Conservation (phyloP, 2,329 filamentous ascomycete species). For the Camptophora hylomeconis region DNA sequence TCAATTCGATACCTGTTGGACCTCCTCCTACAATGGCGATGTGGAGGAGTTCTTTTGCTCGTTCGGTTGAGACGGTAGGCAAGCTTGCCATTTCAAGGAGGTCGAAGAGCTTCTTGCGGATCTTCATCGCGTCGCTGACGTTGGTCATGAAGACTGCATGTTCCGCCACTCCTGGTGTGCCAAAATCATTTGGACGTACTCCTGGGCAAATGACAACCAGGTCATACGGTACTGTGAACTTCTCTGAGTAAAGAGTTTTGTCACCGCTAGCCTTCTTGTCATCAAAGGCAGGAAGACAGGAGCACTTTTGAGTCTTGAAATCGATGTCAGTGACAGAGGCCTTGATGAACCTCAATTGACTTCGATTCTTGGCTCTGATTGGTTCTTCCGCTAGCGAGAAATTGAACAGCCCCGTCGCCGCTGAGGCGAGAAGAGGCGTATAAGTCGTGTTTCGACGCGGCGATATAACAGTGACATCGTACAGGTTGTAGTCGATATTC, state of each 20-base stretch:
- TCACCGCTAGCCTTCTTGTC: too few species aligned
- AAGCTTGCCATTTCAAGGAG: slow-evolving; percentile 7
- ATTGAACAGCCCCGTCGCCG: slow-evolving; percentile 32
- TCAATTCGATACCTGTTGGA: slow-evolving; percentile 29
- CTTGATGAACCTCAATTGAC: slow-evolving; percentile 25
- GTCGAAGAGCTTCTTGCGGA: slow-evolving; percentile 8
- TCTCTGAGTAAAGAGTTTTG: slow-evolving; percentile 8
- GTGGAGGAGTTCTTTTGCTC: slow-evolving; percentile 18
- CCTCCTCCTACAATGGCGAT: slow-evolving; percentile 30
- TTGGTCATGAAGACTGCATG: slow-evolving; percentile 9
- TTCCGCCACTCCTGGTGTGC: slow-evolving; percentile 5
- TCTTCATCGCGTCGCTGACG: slow-evolving; percentile 6
- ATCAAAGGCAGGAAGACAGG: slow-evolving; percentile 25
- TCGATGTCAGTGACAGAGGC: slow-evolving; percentile 27
- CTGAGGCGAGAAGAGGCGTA: slow-evolving; percentile 33
- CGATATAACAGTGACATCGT: slow-evolving; percentile 29
- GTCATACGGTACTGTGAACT: slow-evolving; percentile 30
- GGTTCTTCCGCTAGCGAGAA: slow-evolving; percentile 34
- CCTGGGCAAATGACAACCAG: slow-evolving; percentile 30
- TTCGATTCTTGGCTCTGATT: slow-evolving; percentile 23
- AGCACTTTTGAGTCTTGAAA: slow-evolving; percentile 22
- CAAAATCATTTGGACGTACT: slow-evolving; percentile 25
- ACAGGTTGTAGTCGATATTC: slow-evolving; percentile 26
- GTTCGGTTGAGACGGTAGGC: slow-evolving; percentile 2
- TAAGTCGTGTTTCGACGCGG: slow-evolving; percentile 31